Conservation (phyloP, 768 basidiomycete species). For the Pisolithus albus region DNA sequence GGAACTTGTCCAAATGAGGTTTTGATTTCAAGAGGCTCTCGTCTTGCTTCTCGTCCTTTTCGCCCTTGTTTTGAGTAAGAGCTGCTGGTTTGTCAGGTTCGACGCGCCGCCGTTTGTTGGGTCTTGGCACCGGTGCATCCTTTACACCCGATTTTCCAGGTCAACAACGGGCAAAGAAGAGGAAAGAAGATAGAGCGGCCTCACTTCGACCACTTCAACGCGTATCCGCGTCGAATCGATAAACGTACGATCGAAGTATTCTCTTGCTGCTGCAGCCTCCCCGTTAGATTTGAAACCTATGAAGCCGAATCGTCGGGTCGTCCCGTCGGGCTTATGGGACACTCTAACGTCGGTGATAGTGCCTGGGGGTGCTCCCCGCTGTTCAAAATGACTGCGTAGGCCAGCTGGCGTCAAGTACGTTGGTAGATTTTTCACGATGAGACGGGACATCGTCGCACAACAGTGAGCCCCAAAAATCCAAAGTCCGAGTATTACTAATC, state of each 20-base stretch:
- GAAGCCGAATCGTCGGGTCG: constrained; percentile 84
- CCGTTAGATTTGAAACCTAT: constrained; percentile 79
- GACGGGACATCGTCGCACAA: constrained; percentile 56
- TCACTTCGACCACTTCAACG: constrained; percentile 73
- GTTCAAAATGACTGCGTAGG: constrained; percentile 63
- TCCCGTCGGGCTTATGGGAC: constrained; percentile 68
- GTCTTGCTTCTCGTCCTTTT: constrained; percentile 19
- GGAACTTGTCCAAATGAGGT: constrained; percentile 53
- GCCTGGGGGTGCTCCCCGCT: constrained; percentile 52
- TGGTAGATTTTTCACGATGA: constrained; percentile 80
- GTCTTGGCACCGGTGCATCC: constrained; percentile 59
- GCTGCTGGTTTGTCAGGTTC: constrained; percentile 19
- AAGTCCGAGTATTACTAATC: too few relatives aligned
- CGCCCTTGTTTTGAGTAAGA: background rate
- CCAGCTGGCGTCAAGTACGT: constrained; percentile 55
- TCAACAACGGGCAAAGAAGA: background rate
- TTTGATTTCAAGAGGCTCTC: constrained; percentile 21
- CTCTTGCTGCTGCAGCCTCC: constrained; percentile 67
- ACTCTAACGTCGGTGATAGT: constrained; percentile 85
- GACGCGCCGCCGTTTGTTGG: constrained; percentile 61
- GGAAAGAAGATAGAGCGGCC: constrained; percentile 15
- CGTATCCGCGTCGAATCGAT: constrained; percentile 72
- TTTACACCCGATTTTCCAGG: constrained; percentile 50
- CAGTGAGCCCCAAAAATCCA: too few relatives aligned
- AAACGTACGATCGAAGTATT: constrained; percentile 83